phyloP scores from a whole-genome alignment of 306 rosid species.

The Dalbergia cultrata region DNA sequence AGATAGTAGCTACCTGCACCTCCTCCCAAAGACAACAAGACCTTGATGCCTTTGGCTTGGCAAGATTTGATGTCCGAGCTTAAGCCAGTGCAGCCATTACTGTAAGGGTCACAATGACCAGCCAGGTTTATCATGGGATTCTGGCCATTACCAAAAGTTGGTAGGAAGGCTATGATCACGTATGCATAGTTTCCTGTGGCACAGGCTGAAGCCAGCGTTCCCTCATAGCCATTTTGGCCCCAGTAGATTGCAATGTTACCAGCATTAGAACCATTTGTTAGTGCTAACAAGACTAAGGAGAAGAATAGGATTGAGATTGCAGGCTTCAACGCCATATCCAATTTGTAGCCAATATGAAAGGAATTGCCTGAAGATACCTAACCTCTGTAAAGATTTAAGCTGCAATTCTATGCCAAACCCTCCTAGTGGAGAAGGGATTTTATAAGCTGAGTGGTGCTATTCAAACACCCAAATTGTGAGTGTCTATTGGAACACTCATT shows the following conservation, averaged over 20 bases:
- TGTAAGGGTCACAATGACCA: conserved; percentile 53
- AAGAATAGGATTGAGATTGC: conserved; percentile 22
- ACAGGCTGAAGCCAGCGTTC: conserved; percentile 47
- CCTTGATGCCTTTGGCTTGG: conserved; percentile 58
- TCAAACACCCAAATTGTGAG: too few species aligned
- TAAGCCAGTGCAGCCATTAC: conserved; percentile 46
- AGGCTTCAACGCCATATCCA: conserved; percentile 20
- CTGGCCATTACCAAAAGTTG: conserved; percentile 54
- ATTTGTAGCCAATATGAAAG: background rate
- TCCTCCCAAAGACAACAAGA: conserved; percentile 60
- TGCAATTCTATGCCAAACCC: background rate
- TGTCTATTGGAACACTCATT: too few species aligned
- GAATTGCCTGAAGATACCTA: background rate
- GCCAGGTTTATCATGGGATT: conserved; percentile 50
- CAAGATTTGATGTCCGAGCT: conserved; percentile 52
- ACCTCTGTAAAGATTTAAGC: background rate
- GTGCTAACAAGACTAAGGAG: conserved; percentile 14
- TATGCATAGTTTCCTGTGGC: conserved; percentile 52
- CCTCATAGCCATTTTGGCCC: conserved; percentile 59
- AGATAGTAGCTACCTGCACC: conserved; percentile 50
- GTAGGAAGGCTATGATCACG: conserved; percentile 52
- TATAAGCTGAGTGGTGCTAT: too few species aligned
- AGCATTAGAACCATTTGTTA: conserved; percentile 31
- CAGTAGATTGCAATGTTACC: conserved; percentile 53
- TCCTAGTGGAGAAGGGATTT: conserved; percentile 8